Evolutionary conservation across 2,329 filamentous ascomycete genomes (phyloP), one percentile per base, ranked within the genome.

Genomic region (Intubia oerlemansii): DNA sequence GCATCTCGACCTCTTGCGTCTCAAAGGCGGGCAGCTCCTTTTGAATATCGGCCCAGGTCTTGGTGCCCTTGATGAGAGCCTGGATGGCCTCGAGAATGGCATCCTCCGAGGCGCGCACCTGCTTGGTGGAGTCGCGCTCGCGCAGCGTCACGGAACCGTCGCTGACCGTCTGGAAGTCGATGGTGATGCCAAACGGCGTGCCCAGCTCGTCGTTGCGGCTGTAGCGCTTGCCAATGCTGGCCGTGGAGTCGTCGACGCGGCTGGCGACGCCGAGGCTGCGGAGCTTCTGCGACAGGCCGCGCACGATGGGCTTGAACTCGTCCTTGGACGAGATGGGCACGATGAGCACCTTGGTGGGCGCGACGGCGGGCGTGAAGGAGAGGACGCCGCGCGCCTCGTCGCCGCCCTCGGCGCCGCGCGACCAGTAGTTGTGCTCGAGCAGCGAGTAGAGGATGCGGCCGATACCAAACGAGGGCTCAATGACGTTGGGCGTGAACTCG

Each of bases 381-480:
- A 63, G 50, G 10, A 63, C 81, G 52, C 77, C 76, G 48, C 84
- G 78, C 30, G 81, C 74, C 49, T 88, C 82, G 40, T 85, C 78
- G 37, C 66, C 72, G 39, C 71, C 73, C 29, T 70, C 66, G 34
- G 48, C 60, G 31, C 48, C 61, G 38, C 88, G 77, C 30, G 73
- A 80, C 85, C 88, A 98, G 66, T 84, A 98, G 48, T 67, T 72
- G 54, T 98, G 88, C 57, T 98, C 88, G 46, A 91, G 77, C 43
- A 98, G 57, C 35, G 77, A 73, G 59, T 92, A 95, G 33, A 95
- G 59, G 37, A 95, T 93, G 42, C 85, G 71, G 34, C 85, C 88
- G 44, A 95, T 91, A 59, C 85, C 85, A 44, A 95, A 98, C 1
- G 85, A 95, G 2, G 85, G 88, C 57, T 98, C 88, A 41, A 95